phyloP scores from a whole-genome alignment of 768 basidiomycete genomes.

The Termitomyces eurrhizus region DNA sequence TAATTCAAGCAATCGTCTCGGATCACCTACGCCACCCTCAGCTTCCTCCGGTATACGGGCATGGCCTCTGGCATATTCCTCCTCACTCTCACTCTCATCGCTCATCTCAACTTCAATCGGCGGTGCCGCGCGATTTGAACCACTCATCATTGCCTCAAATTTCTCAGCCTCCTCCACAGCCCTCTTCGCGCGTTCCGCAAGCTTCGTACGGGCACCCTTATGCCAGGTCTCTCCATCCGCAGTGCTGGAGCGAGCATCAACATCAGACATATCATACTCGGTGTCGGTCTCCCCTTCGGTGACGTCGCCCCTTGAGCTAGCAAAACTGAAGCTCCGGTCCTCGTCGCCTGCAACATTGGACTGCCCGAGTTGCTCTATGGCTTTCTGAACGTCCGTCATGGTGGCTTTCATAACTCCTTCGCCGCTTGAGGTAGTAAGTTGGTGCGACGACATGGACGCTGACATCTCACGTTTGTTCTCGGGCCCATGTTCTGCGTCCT shows the following conservation, averaged over 20 bases:
- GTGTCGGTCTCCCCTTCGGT: constrained; percentile 57
- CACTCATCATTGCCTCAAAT: constrained; percentile 36
- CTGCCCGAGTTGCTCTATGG: constrained; percentile 80
- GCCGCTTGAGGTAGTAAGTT: constrained; percentile 21
- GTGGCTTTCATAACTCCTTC: constrained; percentile 80
- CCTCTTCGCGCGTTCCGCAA: constrained; percentile 66
- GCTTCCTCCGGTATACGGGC: constrained; percentile 59
- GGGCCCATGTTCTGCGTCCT: constrained; percentile 3
- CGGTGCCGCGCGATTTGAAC: constrained; percentile 35
- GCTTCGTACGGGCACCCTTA: constrained; percentile 55
- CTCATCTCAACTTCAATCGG: constrained; percentile 76
- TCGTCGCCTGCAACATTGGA: constrained; percentile 42
- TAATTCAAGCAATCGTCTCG: background rate
- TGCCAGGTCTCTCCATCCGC: constrained; percentile 52
- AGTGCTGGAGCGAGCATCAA: constrained; percentile 24
- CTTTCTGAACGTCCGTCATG: constrained; percentile 86
- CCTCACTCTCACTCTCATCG: constrained; percentile 76
- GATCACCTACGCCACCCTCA: background rate
- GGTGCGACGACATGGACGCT: constrained; percentile 17
- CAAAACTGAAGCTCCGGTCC: constrained; percentile 72
- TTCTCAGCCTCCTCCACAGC: constrained; percentile 57
- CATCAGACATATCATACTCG: constrained; percentile 44
- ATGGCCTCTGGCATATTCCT: constrained; percentile 43
- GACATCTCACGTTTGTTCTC: constrained; percentile 19
- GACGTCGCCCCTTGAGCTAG: constrained; percentile 58